Conservation (phyloP, 352 stramenopile genomes). For the Pythium sukuiense region DNA sequence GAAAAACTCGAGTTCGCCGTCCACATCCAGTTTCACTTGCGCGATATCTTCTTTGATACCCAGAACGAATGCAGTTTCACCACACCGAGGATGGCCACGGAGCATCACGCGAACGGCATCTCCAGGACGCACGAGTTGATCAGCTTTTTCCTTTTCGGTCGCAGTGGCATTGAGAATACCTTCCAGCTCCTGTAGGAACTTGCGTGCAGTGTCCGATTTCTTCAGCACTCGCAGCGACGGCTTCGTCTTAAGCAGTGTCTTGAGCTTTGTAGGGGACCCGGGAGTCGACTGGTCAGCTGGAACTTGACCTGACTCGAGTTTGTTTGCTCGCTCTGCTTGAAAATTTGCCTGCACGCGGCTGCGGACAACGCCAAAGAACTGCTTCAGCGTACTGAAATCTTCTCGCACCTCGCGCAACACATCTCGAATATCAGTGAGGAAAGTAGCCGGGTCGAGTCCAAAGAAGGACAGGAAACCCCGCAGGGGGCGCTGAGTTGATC, state of each 20-base stretch:
- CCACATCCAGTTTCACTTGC: slow-evolving; percentile 82
- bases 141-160: slow-evolving; percentile 39
- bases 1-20: slow-evolving; percentile 80
- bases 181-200: slow-evolving; percentile 62
- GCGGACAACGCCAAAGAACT: slow-evolving; percentile 65
- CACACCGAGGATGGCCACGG: slow-evolving; percentile 68
- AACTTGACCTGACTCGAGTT: neutral
- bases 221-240: slow-evolving; percentile 30
- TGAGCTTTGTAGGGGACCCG: slow-evolving; percentile 16
- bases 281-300: neutral
- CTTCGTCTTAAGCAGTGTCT: slow-evolving; percentile 13
- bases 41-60: slow-evolving; percentile 59
- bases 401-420: slow-evolving; percentile 68
- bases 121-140: slow-evolving; percentile 40
- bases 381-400: slow-evolving; percentile 62
- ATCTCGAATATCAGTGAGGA: slow-evolving; percentile 62
- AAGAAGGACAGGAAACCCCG: slow-evolving; percentile 75
- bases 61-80: slow-evolving; percentile 76
- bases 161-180: slow-evolving; percentile 45
- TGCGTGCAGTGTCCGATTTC: slow-evolving; percentile 50
- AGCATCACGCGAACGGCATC: slow-evolving; percentile 78
- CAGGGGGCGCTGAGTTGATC: slow-evolving; percentile 59
- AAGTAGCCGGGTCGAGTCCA: slow-evolving; percentile 71
- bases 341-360: slow-evolving; percentile 45
- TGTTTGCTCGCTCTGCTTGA: slow-evolving; percentile 1